Percentiles rank a stretch among this genome's conserved stretches.
Conservation (phyloP, 2,329 filamentous ascomycete species). For the Aspergillaceae sp. region DNA sequence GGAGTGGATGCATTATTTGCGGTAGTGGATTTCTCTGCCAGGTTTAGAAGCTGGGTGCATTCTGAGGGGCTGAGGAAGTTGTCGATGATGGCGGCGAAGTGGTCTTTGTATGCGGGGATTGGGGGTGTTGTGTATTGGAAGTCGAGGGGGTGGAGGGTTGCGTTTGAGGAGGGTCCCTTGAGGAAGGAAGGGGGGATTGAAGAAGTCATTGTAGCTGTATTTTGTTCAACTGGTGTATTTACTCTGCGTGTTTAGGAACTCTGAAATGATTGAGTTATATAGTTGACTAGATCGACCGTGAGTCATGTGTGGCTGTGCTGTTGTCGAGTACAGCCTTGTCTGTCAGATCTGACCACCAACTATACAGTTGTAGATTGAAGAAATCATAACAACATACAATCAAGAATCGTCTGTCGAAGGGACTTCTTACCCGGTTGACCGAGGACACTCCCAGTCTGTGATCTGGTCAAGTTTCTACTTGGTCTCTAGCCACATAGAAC, state of each 20-base stretch:
- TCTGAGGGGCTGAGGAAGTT: conserved; percentile 5
- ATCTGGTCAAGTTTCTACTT: not conserved
- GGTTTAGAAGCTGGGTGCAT: conserved; percentile 20
- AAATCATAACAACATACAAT: not conserved
- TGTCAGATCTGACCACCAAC: no score
- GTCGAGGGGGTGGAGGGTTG: conserved; percentile 3
- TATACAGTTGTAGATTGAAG: not conserved
- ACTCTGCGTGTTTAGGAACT: no score
- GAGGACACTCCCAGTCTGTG: not conserved
- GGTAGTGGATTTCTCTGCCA: conserved; percentile 39
- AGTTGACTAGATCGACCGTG: no score
- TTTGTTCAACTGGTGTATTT: no score
- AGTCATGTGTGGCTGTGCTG: no score
- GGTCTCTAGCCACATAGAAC: no score
- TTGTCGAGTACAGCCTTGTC: no score
- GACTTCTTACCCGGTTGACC: not conserved
- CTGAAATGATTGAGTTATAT: no score
- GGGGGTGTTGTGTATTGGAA: conserved; percentile 7
- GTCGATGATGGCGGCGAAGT: conserved; percentile 8
- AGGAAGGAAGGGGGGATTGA: not conserved
- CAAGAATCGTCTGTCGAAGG: not conserved
- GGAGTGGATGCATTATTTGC: no score
- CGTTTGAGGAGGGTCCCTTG: not conserved
- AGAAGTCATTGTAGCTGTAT: no score
- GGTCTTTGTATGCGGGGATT: conserved; percentile 6